Conservation (phyloP, 345 rosid genomes). For the Arabis alpina region DNA sequence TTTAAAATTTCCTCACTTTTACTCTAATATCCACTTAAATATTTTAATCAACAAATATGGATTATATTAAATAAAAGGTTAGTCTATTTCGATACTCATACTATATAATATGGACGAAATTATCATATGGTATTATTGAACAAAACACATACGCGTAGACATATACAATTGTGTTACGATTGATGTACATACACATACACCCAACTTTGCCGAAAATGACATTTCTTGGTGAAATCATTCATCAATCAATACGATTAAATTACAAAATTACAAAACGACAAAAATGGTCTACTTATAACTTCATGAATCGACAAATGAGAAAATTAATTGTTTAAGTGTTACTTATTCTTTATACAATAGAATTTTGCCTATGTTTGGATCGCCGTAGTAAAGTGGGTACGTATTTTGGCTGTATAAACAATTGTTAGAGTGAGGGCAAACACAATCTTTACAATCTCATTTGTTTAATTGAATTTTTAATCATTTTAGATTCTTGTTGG, state of each 20-base stretch:
- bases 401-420: constrained; percentile 31
- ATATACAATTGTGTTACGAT: constrained; percentile 21
- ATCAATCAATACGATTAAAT: not conserved
- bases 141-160: constrained; percentile 31
- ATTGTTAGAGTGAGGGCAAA: constrained; percentile 45
- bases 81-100: too few species aligned
- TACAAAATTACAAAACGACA: constrained; percentile 30
- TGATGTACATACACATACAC: constrained; percentile 41
- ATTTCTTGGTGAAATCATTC: constrained; percentile 32
- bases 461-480: constrained; percentile 21
- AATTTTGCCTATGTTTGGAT: constrained; percentile 27
- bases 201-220: constrained; percentile 41
- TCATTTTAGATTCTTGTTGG: constrained; percentile 34
- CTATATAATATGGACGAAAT: too few species aligned
- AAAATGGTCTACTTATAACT: constrained; percentile 13
- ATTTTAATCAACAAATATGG: too few species aligned
- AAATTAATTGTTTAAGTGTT: constrained; percentile 9
- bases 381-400: constrained; percentile 30
- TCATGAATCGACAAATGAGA: constrained; percentile 12
- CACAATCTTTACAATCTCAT: constrained; percentile 47
- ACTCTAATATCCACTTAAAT: too few species aligned
- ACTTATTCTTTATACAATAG: constrained; percentile 21
- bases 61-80: too few species aligned
- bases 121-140: not conserved
- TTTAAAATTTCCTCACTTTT: too few species aligned